phyloP scores from a whole-genome alignment of 192 early-diverging fungal species.

The Backusella luteola region DNA sequence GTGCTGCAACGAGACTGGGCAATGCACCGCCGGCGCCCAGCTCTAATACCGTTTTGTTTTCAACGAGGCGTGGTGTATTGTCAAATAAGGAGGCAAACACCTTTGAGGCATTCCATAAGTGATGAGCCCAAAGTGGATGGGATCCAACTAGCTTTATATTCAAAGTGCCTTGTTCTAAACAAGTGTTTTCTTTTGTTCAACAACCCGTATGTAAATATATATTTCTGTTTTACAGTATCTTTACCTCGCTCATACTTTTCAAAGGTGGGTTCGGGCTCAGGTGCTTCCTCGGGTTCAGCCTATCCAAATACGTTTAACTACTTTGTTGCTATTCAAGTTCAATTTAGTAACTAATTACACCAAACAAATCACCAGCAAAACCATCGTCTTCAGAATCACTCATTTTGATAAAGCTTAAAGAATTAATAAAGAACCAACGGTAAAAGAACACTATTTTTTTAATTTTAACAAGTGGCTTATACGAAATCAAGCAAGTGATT shows the following conservation, averaged over 20 bases:
- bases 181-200: background rate
- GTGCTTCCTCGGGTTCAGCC: conserved; percentile 31
- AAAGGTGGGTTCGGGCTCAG: conserved; percentile 53
- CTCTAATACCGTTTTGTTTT: conserved; percentile 70
- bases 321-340: background rate
- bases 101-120: conserved; percentile 90
- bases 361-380: conserved; percentile 37
- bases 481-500: background rate
- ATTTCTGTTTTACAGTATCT: background rate
- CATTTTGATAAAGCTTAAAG: background rate
- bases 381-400: conserved; percentile 27
- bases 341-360: conserved; percentile 15
- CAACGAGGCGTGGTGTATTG: conserved; percentile 54
- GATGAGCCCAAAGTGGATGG: conserved; percentile 85
- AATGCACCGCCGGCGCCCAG: conserved; percentile 83
- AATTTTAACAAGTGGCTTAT: background rate
- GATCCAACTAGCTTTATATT: conserved; percentile 64
- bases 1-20: conserved; percentile 68
- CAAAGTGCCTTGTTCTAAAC: conserved; percentile 34
- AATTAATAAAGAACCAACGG: background rate
- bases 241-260: conserved; percentile 50
- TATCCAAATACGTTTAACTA: background rate
- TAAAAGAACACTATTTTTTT: background rate
- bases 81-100: conserved; percentile 81
- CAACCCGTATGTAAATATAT: background rate